Evolutionary conservation across 352 stramenopile genomes (phyloP), one percentile per base, ranked within the genome.

Genomic region (Phytophthora hybrid): DNA sequence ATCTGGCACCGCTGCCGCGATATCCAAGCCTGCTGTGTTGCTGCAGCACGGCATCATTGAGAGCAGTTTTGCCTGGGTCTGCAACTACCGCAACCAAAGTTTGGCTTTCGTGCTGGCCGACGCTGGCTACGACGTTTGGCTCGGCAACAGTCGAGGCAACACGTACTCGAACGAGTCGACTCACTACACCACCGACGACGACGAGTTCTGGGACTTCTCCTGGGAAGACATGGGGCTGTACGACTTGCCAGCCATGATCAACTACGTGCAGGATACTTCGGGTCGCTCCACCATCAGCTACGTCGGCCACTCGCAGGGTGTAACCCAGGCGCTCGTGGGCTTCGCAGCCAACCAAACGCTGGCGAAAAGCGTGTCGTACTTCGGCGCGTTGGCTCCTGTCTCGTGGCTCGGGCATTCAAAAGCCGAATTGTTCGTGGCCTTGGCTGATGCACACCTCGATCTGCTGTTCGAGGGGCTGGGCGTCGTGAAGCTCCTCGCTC

Each of bases 81-180:
- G 71, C 69, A 90, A 90, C 72, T 90, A 71, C 61, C 76, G 79
- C 47, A 83, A 67, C n/a, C 78, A 89, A 67, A 87, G 78, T 41
- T 64, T 88, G 21, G 82, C 78, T 8, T 88, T 79, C 66, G n/a
- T 89, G 23, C 71, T 89, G 14, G 80, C 78, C 0, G 82, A 89
- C 29, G 77, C 75, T 14, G 82, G 82, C 1, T 90, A 85, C 53
- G 82, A 90, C 21, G 82, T 90, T n/a, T 88, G 80, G 82, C 78
- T 90, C 4, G 82, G 82, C 66, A 88, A 88, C 69, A 88, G 79
- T 53, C 71, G 82, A 52, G 78, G 78, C 37, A 87, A 78, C 61
- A 90, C 78, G 26, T 90, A 79, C 78, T 90, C 82, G 14, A 76
- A 76, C 39, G 54, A 76, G 52, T 77, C 83, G 53, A 26, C 84